Evolutionary conservation across 148 eudicot species (phyloP).

Genomic region (Arbutus unedo): DNA sequence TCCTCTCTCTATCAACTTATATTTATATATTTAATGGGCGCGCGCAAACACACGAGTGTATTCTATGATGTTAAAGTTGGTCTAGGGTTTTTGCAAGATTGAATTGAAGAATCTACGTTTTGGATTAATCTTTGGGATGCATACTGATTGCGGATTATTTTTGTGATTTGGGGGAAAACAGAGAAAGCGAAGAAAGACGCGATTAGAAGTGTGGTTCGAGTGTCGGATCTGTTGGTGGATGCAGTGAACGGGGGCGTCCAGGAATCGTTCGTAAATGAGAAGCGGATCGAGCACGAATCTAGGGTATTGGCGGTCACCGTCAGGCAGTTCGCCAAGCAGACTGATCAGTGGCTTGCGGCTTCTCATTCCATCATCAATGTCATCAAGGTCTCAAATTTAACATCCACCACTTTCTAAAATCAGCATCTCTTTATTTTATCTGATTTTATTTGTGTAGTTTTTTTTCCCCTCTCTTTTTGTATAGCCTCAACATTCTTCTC

Average conservation of each 20-base stretch:
- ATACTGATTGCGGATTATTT: neutral
- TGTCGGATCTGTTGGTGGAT: slow-evolving; percentile 67
- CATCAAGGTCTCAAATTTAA: slow-evolving; percentile 40
- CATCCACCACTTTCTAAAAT: neutral
- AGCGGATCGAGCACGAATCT: slow-evolving; percentile 74
- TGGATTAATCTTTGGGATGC: neutral
- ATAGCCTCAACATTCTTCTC: too few relatives aligned
- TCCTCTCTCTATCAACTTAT: neutral
- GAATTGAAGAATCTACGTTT: neutral
- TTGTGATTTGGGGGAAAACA: slow-evolving; percentile 15
- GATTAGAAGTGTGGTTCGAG: slow-evolving; percentile 45
- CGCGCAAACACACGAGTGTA: too few relatives aligned
- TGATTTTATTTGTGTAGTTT: neutral
- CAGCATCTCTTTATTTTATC: neutral
- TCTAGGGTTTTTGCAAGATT: too few relatives aligned
- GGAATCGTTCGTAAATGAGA: slow-evolving; percentile 69
- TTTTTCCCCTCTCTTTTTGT: neutral
- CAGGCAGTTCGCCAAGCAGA: slow-evolving; percentile 60
- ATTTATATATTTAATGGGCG: too few relatives aligned
- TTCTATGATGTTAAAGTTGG: too few relatives aligned
- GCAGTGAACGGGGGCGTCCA: slow-evolving; percentile 78
- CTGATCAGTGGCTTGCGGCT: slow-evolving; percentile 84
- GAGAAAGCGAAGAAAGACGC: slow-evolving; percentile 79
- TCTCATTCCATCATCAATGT: slow-evolving; percentile 71
- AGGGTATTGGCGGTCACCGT: slow-evolving; percentile 54